Evolutionary conservation across 2,329 filamentous ascomycete genomes (phyloP).

Genomic region (Scedosporium minutisporum): DNA sequence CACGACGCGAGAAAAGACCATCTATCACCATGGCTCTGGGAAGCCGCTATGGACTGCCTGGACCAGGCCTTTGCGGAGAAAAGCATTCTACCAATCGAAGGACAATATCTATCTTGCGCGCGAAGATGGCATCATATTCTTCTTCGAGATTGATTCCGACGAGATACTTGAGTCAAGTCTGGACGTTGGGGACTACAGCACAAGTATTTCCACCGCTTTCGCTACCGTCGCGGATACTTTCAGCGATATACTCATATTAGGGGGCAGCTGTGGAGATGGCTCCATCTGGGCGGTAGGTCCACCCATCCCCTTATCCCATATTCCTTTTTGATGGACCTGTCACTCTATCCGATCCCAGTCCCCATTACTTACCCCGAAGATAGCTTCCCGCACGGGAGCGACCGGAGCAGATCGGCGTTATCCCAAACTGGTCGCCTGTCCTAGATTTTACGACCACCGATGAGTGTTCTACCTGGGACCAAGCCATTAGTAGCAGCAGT

Average conservation of each 20-base stretch:
- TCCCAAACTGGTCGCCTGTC: conserved; percentile 56
- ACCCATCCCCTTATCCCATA: neutral
- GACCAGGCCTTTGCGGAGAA: conserved; percentile 65
- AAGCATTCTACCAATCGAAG: conserved; percentile 48
- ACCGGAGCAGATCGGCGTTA: conserved; percentile 30
- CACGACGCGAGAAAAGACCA: conserved; percentile 27
- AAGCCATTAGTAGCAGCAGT: conserved; percentile 14
- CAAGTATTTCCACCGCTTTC: conserved; percentile 74
- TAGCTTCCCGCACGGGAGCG: conserved; percentile 46
- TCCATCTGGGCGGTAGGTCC: conserved; percentile 59
- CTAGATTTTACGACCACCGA: conserved; percentile 44
- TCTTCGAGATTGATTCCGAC: conserved; percentile 55
- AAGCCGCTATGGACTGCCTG: conserved; percentile 71
- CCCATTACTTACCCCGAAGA: neutral
- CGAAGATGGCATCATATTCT: conserved; percentile 75
- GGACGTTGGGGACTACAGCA: conserved; percentile 20
- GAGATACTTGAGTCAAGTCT: conserved; percentile 25
- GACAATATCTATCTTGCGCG: conserved; percentile 81
- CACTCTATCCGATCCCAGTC: neutral
- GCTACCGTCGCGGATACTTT: conserved; percentile 59
- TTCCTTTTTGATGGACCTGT: neutral
- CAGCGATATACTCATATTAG: conserved; percentile 70
- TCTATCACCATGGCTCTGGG: conserved; percentile 34
- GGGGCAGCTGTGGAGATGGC: conserved; percentile 69
- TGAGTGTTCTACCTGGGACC: conserved; percentile 21